Percentiles rank a stretch among this genome's conserved stretches.
These are phyloP conservation scores for Oryza glaberrima DNA, from an alignment of 176 grass and related monocot species.

Conservation along the genomic window DNA sequence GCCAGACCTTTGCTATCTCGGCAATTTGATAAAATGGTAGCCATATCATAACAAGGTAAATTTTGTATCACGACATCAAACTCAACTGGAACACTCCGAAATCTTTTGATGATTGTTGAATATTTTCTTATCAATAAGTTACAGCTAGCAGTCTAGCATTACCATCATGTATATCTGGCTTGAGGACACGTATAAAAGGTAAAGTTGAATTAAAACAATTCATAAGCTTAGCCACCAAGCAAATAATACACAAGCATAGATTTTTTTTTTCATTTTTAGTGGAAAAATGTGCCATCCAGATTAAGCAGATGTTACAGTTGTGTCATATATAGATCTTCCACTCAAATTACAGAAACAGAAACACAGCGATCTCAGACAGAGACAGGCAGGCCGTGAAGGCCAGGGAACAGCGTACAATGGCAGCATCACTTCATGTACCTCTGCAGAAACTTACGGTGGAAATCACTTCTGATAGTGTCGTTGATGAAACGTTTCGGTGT, in stretches of 20 bases:
- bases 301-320: constrained; percentile 6
- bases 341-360: constrained; percentile 18
- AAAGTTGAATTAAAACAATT: background rate
- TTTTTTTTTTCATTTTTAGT: background rate
- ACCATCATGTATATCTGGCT: no score
- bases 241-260: background rate
- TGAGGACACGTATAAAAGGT: no score
- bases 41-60: no score
- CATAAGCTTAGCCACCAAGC: background rate
- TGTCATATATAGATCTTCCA: constrained; percentile 23
- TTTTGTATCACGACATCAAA: no score
- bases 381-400: background rate
- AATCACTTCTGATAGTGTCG: constrained; percentile 94
- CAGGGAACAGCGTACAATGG: background rate
- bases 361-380: background rate
- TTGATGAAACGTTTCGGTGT: constrained; percentile 91
- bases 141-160: no score
- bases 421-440: constrained; percentile 91
- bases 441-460: constrained; percentile 95
- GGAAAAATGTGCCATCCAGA: background rate
- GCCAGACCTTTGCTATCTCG: no score
- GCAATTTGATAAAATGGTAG: no score
- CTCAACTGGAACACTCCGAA: no score
- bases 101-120: no score
- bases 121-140: no score